Conservation (phyloP, 2,329 filamentous ascomycete genomes). For the Aspergillus hiratsukae region DNA sequence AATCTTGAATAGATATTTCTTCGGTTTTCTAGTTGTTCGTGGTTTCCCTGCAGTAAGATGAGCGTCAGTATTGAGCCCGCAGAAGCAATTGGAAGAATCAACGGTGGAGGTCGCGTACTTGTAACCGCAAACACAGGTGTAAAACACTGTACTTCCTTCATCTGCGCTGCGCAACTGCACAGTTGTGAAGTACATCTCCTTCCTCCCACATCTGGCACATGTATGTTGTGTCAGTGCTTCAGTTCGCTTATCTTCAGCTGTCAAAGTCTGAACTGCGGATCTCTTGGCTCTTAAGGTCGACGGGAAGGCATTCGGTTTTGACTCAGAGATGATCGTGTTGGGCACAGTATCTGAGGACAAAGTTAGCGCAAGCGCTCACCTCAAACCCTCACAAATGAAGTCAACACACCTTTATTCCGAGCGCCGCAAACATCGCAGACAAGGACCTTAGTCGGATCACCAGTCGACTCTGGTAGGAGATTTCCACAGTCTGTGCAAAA, state of each 20-base stretch:
- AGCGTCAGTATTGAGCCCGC: conserved; percentile 14
- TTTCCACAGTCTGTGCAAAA: conserved; percentile 95
- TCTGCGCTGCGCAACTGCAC: conserved; percentile 88
- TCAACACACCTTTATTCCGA: conserved; percentile 67
- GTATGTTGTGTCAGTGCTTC: conserved; percentile 64
- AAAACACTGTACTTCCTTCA: conserved; percentile 91
- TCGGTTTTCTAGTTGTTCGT: conserved; percentile 29
- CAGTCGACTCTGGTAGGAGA: conserved; percentile 74
- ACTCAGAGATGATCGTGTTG: conserved; percentile 72
- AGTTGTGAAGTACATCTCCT: conserved; percentile 78
- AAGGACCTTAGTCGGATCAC: conserved; percentile 69
- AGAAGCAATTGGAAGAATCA: not conserved
- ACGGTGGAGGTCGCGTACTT: conserved; percentile 55
- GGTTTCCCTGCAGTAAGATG: conserved; percentile 26
- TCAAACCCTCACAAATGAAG: not conserved
- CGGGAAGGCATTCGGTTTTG: conserved; percentile 87
- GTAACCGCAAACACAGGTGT: conserved; percentile 79
- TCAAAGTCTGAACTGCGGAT: conserved; percentile 79
- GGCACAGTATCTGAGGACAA: conserved; percentile 61
- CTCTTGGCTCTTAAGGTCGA: conserved; percentile 80
- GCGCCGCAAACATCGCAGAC: conserved; percentile 82
- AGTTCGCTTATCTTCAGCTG: conserved; percentile 70
- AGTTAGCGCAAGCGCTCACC: conserved; percentile 13
- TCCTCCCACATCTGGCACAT: conserved; percentile 75
- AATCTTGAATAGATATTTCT: conserved; percentile 14